Base-by-base conservation (phyloP, 345 rosid genomes). In the Eucalyptus cladocalyx region DNA sequence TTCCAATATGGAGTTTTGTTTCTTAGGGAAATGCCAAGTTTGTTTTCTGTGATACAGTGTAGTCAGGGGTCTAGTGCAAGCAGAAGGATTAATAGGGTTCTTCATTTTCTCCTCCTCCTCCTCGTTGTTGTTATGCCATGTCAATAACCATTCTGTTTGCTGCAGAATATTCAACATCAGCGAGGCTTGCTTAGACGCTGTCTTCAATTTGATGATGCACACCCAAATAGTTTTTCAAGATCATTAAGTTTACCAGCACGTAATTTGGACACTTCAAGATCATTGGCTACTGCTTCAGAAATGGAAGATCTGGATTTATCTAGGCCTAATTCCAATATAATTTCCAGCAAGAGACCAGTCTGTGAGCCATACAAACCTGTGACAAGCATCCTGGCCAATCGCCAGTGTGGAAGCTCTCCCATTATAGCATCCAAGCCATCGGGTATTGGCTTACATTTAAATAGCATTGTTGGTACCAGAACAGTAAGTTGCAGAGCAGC, bases 101-200 rank as follows among this genome's bases (percentile, higher is more conserved):
- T 76, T 76, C 15, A 11, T 76, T 43, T 40, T 76, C 85, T 76
- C 14, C 47, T 76, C 5, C 47, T 76, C 5, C 47, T 76, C 24
- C 26, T 40, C 2, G 16, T 76, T 34, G 21, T 34, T 72, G 24
- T 76, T 76, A 40, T 76, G 47, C 85, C 30, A 11, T 76, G 85
- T 76, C 80, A 56, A 30, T 49, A 56, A 45, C 90, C 87, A 87
- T 53, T 50, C 87, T 19, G 15, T 86, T 45, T n/a, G n/a, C 28
- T 93, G 91, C 90, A 95, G 95, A 94, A 87, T 88, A 85, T 90
- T 87, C 93, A 92, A 87, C 90, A 91, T 69, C 95, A 94, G 48
- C 94, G 93, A 85, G 94, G 94, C 90, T 80, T 94, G 92, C 94
- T 95, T 87, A 93, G 96, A 80, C 95, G 96, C 86, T 93, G 96